Conservation (phyloP, 176 grass and related monocot species). For the Oryza glaberrima region DNA sequence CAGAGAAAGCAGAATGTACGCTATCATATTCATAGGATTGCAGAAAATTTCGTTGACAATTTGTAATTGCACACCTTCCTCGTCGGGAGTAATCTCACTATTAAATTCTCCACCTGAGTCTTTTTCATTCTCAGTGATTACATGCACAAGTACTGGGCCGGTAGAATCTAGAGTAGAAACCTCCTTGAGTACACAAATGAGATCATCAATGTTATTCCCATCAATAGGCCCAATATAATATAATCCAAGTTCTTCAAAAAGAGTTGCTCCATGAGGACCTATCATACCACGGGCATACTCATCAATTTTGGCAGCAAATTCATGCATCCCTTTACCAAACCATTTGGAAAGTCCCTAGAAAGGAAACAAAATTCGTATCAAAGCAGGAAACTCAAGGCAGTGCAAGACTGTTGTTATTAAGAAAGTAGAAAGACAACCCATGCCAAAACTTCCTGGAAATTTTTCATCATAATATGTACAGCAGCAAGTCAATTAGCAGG, state of each 20-base stretch:
- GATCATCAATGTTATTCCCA: slow-evolving; percentile 80
- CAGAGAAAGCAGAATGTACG: neutral
- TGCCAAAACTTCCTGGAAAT: neutral
- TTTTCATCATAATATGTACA: neutral
- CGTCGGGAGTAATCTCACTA: slow-evolving; percentile 32
- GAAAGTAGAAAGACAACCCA: neutral
- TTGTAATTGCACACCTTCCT: slow-evolving; percentile 37
- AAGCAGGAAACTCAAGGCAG: neutral
- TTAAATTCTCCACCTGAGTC: slow-evolving; percentile 36
- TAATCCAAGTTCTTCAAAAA: slow-evolving; percentile 86
- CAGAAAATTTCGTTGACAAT: neutral
- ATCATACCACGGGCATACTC: slow-evolving; percentile 84
- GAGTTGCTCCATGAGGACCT: slow-evolving; percentile 72
- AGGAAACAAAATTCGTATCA: slow-evolving; percentile 34
- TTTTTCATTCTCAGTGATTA: slow-evolving; percentile 65
- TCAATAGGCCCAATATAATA: slow-evolving; percentile 88
- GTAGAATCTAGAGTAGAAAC: slow-evolving; percentile 67
- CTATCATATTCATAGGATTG: slow-evolving; percentile 10
- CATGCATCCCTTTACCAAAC: slow-evolving; percentile 81
- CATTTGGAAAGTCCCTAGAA: slow-evolving; percentile 71
- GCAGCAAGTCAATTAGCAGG: neutral
- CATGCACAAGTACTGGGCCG: slow-evolving; percentile 72
- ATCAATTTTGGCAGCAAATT: slow-evolving; percentile 82
- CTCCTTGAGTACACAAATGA: slow-evolving; percentile 79
- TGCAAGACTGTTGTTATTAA: neutral